Percentiles rank a stretch among this genome's conserved stretches.
These are phyloP conservation scores for Phoma sp. DNA, from an alignment of 2,329 filamentous ascomycete genomes.

Conservation along the genomic window DNA sequence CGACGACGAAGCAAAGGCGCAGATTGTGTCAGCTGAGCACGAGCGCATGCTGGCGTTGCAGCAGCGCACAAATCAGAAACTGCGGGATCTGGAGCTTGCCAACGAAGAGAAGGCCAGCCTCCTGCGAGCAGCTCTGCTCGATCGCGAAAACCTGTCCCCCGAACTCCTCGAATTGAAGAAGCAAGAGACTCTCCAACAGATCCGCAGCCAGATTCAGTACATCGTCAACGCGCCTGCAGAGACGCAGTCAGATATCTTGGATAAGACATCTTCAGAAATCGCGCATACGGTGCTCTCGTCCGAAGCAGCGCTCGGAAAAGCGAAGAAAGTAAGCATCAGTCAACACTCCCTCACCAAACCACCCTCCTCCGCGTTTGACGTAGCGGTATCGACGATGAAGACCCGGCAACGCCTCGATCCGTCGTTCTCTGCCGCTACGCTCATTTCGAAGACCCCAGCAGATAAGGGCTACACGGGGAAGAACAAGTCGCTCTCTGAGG, in stretches of 20 bases:
- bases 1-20: slow-evolving; percentile 37
- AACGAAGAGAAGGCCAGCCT: slow-evolving; percentile 46
- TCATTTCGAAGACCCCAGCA: slow-evolving; percentile 26
- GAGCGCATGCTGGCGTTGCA: slow-evolving; percentile 44
- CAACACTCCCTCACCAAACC: slow-evolving; percentile 33
- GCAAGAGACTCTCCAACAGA: slow-evolving; percentile 40
- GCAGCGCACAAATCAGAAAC: slow-evolving; percentile 41
- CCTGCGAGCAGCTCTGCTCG: slow-evolving; percentile 41
- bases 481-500: slow-evolving; percentile 27
- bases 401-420: slow-evolving; percentile 24
- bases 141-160: slow-evolving; percentile 40
- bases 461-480: slow-evolving; percentile 12
- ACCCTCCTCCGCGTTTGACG: slow-evolving; percentile 29
- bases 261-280: slow-evolving; percentile 42
- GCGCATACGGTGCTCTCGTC: slow-evolving; percentile 42
- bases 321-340: slow-evolving; percentile 45
- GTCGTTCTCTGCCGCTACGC: slow-evolving; percentile 31
- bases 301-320: slow-evolving; percentile 44
- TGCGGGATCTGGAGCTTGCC: slow-evolving; percentile 43
- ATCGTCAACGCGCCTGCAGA: slow-evolving; percentile 42
- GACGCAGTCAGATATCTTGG: slow-evolving; percentile 38
- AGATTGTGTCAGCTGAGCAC: slow-evolving; percentile 42
- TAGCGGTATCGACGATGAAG: slow-evolving; percentile 28
- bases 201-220: slow-evolving; percentile 42
- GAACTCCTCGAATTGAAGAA: slow-evolving; percentile 42